Base-by-base conservation (phyloP, 2,329 filamentous ascomycete species). In the Penicillium oxalicum region DNA sequence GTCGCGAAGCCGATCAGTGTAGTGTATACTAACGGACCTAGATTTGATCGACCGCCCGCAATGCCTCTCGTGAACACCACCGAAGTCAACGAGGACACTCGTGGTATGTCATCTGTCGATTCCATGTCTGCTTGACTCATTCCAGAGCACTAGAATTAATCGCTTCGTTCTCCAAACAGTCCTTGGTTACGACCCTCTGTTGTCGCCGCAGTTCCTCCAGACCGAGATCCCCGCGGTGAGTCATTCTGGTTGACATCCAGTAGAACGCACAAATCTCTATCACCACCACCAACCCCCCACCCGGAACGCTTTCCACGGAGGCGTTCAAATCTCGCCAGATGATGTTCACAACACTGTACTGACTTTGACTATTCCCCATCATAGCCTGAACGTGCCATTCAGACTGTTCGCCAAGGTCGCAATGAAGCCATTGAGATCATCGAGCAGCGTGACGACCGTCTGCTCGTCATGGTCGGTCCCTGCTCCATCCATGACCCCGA, bases 401-500 rank as follows among this genome's bases (percentile, higher is more conserved):
- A 68, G 33, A 69, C 72, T 1, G 74, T 75, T 45, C 60, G 71
- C n/a, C 54, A 67, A 41, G 66, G 72, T 51, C 67, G 74, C 47
- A 62, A 72, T 55, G 81, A 83, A 58, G 81, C 81, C 48, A 81
- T 86, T 58, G 79, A 83, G 57, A 87, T 94, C 66, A 84, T 95
- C 68, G 84, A 88, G 51, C 73, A 76, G 61, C 77, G 81, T 57
- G 84, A 83, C 70, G 89, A 95, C 75, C 87, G 91, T 52, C 86
- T 98, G 32, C 82, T 98, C 54, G 93, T 97, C 63, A 84, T 98
- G 65, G 87, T 94, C 65, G 93, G 93, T 2, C 93, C 93, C 45
- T 98, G 93, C 78, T 96, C 91, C 27, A 91, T 98, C 67, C 93
- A 98, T 76, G 93, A 98, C 73, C 93, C 93, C 7, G 82, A 78